phyloP scores from a whole-genome alignment of 148 eudicot genomes.

The Salicornia ramosissima region DNA sequence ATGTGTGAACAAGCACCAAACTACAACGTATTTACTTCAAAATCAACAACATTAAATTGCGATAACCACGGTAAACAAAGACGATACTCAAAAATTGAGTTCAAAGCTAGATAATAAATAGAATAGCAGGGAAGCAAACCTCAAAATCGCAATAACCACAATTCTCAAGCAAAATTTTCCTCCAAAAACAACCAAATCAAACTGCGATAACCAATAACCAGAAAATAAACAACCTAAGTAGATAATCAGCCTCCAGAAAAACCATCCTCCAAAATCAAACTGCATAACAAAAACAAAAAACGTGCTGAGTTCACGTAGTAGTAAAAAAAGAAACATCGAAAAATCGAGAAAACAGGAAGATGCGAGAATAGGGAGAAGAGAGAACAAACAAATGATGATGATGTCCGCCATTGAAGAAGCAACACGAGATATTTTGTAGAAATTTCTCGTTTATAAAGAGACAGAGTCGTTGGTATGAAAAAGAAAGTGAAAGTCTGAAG shows the following conservation, averaged over 20 bases:
- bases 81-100: too few relatives aligned
- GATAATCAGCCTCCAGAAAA: too few relatives aligned
- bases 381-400: not conserved
- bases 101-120: too few relatives aligned
- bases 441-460: not conserved
- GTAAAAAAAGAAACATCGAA: not conserved
- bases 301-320: too few relatives aligned
- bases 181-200: not conserved
- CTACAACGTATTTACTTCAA: too few relatives aligned
- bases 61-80: not conserved
- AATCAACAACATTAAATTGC: too few relatives aligned
- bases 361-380: too few relatives aligned
- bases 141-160: slow-evolving; percentile 54
- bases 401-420: slow-evolving; percentile 23
- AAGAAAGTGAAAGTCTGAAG: not conserved
- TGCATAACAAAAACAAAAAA: too few relatives aligned
- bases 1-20: too few relatives aligned
- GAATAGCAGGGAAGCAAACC: slow-evolving; percentile 51
- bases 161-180: not conserved
- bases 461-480: not conserved
- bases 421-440: slow-evolving; percentile 3
- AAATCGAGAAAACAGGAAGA: too few relatives aligned
- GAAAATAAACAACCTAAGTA: not conserved
- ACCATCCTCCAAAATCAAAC: too few relatives aligned
- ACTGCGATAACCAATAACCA: not conserved